phyloP scores from a whole-genome alignment of 2,329 filamentous ascomycete species.

The Verticillium klebahnii region DNA sequence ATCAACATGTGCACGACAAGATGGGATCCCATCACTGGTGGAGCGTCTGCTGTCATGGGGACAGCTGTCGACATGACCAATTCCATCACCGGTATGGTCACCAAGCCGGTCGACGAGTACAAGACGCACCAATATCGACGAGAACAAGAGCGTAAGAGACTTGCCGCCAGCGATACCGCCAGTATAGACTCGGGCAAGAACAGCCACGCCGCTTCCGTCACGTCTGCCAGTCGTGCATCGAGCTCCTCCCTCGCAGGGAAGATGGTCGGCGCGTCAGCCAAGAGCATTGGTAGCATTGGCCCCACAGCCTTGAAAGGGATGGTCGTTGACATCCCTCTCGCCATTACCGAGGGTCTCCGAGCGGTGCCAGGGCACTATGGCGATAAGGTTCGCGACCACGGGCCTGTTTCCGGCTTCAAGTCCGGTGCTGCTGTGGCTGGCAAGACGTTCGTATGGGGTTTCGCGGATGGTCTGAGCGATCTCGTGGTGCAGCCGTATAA shows the following conservation, averaged over 20 bases:
- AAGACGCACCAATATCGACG: neutral
- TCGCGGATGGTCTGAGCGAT: slow-evolving; percentile 79
- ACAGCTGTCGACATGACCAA: slow-evolving; percentile 52
- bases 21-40: slow-evolving; percentile 24
- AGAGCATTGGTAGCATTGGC: slow-evolving; percentile 67
- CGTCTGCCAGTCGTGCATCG: slow-evolving; percentile 10
- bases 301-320: slow-evolving; percentile 73
- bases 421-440: slow-evolving; percentile 74
- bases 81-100: slow-evolving; percentile 32
- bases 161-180: slow-evolving; percentile 19
- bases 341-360: slow-evolving; percentile 79
- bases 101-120: neutral
- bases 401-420: slow-evolving; percentile 72
- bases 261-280: slow-evolving; percentile 59
- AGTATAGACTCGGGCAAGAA: neutral
- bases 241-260: slow-evolving; percentile 34
- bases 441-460: slow-evolving; percentile 70
- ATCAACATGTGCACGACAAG: slow-evolving; percentile 21
- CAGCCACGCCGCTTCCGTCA: neutral
- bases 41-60: slow-evolving; percentile 12
- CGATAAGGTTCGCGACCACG: slow-evolving; percentile 72
- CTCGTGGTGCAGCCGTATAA: slow-evolving; percentile 72
- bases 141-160: neutral
- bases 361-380: slow-evolving; percentile 84
- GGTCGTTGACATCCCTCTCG: slow-evolving; percentile 73